A percentile compares a stretch with the other conserved stretches of the same genome.
phyloP scores from a whole-genome alignment of 257 asterid species.

The Jacaranda mimosifolia region DNA sequence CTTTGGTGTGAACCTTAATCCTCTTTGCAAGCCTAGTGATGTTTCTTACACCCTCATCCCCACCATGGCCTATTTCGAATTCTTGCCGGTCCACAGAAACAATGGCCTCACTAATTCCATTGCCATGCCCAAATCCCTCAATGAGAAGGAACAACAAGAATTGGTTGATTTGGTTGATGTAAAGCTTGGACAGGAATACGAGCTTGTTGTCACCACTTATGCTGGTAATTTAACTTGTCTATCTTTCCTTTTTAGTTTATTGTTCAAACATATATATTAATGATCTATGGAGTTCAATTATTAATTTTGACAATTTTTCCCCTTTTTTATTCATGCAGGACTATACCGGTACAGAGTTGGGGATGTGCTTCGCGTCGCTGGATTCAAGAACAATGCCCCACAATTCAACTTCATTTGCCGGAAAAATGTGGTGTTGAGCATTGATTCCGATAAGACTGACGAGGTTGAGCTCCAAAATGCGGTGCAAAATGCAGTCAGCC shows the following conservation, averaged over 20 bases:
- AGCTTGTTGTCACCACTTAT: constrained; percentile 92
- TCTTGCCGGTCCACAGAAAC: constrained; percentile 68
- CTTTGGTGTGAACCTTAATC: constrained; percentile 89
- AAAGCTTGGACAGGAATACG: constrained; percentile 81
- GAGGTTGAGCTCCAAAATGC: constrained; percentile 94
- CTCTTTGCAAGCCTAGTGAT: constrained; percentile 78
- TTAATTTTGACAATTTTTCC: background rate
- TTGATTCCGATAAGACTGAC: constrained; percentile 87
- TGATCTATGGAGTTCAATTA: background rate
- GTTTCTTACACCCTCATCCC: constrained; percentile 91
- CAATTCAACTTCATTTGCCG: constrained; percentile 93
- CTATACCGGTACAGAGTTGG: constrained; percentile 89
- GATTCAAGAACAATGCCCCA: constrained; percentile 93
- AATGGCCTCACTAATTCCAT: constrained; percentile 45
- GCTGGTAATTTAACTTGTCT: constrained; percentile 57
- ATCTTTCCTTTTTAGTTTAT: background rate
- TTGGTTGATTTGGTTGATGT: constrained; percentile 81
- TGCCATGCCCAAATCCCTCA: constrained; percentile 57
- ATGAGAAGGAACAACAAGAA: constrained; percentile 70
- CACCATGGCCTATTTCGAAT: constrained; percentile 83
- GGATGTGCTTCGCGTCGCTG: constrained; percentile 86
- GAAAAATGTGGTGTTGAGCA: constrained; percentile 85
- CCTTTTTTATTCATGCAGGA: constrained; percentile 45
- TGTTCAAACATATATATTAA: background rate
- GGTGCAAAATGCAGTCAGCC: constrained; percentile 67